Base-by-base conservation (phyloP, 352 stramenopile species). In the Peronospora destructor region DNA sequence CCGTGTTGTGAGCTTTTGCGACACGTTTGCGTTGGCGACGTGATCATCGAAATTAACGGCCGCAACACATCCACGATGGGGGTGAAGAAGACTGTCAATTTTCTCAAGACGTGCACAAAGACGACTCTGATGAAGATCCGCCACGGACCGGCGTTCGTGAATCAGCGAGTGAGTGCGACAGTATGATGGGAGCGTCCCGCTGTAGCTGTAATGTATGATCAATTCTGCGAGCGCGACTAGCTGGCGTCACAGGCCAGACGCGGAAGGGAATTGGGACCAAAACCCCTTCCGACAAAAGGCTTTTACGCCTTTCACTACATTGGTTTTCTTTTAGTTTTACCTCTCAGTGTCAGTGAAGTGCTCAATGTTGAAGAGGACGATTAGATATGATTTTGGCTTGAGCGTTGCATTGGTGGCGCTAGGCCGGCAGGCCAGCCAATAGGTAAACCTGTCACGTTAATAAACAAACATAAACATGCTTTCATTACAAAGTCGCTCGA, bases 11-110 rank as follows among this genome's bases (percentile, higher is more conserved):
- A 91, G 48, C 41, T 72, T 41, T 58, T 94, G 28, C 83, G 85
- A 49, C 83, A 91, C 64, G 81, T 94, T 52, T 87, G 76, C 49
- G 62, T 91, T 12, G 83, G 83, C 11, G 83, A 94, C 45, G 64
- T 94, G 45, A 88, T 94, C 40, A 59, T 94, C 25, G 83, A 94
- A 61, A 91, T 94, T 47, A 94, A 94, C 49, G 80, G 80, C n/a
- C 77, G 78, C 53, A 89, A 94, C 45, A 91, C 79, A 40, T 91
- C 83, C 11, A 80, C 76, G 11, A 94, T 94, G 83, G 80, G 83
- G 25, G 83, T 94, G 25, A 94, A 94, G 60, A 94, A 94, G 65
- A 94, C 83, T 19, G 78, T 91, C 33, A 86, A 70, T 51, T 94
- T 94, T 52, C 60, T 94, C 21, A 87, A 84, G 52, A 84, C 83